Evolutionary conservation across 768 basidiomycete genomes (phyloP).

Genomic region (Panellus pusillus): DNA sequence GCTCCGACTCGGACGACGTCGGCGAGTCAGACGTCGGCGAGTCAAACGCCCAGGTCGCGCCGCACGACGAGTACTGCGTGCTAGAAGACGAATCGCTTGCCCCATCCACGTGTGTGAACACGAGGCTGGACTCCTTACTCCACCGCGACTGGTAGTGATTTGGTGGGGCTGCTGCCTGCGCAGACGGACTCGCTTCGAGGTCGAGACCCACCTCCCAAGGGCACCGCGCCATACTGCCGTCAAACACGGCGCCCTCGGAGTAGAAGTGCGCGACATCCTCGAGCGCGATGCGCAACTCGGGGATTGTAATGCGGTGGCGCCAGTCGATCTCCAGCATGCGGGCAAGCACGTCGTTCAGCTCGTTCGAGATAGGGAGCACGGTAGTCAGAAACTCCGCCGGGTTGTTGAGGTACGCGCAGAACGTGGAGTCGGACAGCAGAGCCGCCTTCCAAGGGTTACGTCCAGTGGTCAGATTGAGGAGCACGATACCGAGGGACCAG

Average conservation of each 20-base stretch:
- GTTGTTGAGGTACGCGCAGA: slow-evolving; percentile 81
- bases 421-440: slow-evolving; percentile 78
- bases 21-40: slow-evolving; percentile 47
- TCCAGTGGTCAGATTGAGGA: slow-evolving; percentile 92
- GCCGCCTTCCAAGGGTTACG: slow-evolving; percentile 97
- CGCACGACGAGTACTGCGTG: slow-evolving; percentile 44
- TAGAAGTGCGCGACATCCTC: slow-evolving; percentile 65
- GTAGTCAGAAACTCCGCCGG: slow-evolving; percentile 79
- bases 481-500: slow-evolving; percentile 95
- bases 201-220: slow-evolving; percentile 73
- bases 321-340: slow-evolving; percentile 76
- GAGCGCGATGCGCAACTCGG: slow-evolving; percentile 57
- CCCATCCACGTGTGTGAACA: slow-evolving; percentile 25
- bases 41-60: slow-evolving; percentile 57
- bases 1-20: slow-evolving; percentile 44
- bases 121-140: slow-evolving; percentile 35
- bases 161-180: slow-evolving; percentile 24
- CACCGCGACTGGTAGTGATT: slow-evolving; percentile 37
- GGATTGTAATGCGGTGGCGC: slow-evolving; percentile 48
- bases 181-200: slow-evolving; percentile 37
- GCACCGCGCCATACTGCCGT: slow-evolving; percentile 78
- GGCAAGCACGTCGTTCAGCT: slow-evolving; percentile 72
- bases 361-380: slow-evolving; percentile 77
- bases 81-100: slow-evolving; percentile 18
- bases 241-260: slow-evolving; percentile 71